Base-by-base conservation (phyloP, 768 basidiomycete genomes). In the Neoboletus subvelutipes region DNA sequence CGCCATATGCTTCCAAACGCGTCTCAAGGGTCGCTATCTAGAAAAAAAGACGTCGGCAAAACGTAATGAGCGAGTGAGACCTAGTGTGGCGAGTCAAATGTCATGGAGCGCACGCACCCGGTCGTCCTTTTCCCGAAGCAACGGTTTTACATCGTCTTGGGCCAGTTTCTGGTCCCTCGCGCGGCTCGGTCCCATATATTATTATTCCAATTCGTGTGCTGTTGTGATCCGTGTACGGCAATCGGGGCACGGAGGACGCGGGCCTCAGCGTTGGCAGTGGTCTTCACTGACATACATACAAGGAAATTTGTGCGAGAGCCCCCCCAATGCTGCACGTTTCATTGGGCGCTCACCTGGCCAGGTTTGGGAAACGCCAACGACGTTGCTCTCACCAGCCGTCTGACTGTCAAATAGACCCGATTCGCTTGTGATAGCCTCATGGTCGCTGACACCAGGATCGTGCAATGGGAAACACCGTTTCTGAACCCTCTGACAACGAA, bases 1-100 rank as follows among this genome's bases (percentile, higher is more conserved):
- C 73, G 9, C 58, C 67, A 45, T 77, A 69, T 3, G 74, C 76
- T 20, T 75, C 67, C 22, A 76, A 52, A 52, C 73, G 68, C 9
- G 63, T 54, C 45, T 75, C 64, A 24, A 78, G 67, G 28, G 22
- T 45, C 10, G 58, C 36, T 45, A 75, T 70, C 73, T 75, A 22
- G 28, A 37, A n/a, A 11, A 29, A 24, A 45, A 46, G n/a, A 29
- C 11, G 54, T 31, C 5, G 33, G 34, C 22, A 24, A 45, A 50
- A 56, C 22, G 45, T 43, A 3, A 46, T 45, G 45, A 58, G 36
- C 18, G 22, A 50, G 26, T 48, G 54, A 26, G 41, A 47, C 15
- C 39, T 9, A 9, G 26, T 24, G 34, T 55, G 40, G 34, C 59
- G 31, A 39, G 55, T 17, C 17, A 26, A 29, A 22, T 22, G 29